Evolutionary conservation across 2,329 filamentous ascomycete genomes (phyloP).

Genomic region (Cytospora paraplurivora): DNA sequence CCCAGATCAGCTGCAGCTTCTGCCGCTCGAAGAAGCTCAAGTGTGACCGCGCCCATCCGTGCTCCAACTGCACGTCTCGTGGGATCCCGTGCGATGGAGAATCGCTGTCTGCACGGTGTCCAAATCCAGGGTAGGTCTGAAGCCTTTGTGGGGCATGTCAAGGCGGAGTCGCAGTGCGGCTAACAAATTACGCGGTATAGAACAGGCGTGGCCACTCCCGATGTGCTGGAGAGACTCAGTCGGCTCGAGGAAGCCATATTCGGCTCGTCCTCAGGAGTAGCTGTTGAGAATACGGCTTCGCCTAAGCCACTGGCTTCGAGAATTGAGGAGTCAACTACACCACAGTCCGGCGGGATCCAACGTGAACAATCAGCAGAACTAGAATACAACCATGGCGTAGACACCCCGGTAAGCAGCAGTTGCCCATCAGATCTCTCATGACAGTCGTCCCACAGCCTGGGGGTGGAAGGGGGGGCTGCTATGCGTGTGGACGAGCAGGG

Average conservation of each 20-base stretch:
- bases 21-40: constrained; percentile 40
- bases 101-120: not conserved
- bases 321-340: not conserved
- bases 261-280: not conserved
- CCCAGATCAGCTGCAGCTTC: constrained; percentile 38
- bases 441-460: not conserved
- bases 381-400: constrained; percentile 17
- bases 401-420: constrained; percentile 13
- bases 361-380: constrained; percentile 18
- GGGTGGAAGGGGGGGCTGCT: no score
- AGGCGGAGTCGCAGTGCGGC: not conserved
- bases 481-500: not conserved
- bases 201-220: not conserved
- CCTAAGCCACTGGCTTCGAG: not conserved
- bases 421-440: not conserved
- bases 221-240: constrained; percentile 34
- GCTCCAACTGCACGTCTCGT: constrained; percentile 36
- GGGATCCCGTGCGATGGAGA: constrained; percentile 33
- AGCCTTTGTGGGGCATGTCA: not conserved
- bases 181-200: not conserved
- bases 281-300: not conserved
- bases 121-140: constrained; percentile 1
- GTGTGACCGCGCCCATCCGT: constrained; percentile 37
- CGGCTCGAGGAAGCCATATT: constrained; percentile 37
- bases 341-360: not conserved